Evolutionary conservation across 2,329 filamentous ascomycete genomes (phyloP), one percentile per base, ranked within the genome.

Genomic region (Thermothelomyces thermophilus): DNA sequence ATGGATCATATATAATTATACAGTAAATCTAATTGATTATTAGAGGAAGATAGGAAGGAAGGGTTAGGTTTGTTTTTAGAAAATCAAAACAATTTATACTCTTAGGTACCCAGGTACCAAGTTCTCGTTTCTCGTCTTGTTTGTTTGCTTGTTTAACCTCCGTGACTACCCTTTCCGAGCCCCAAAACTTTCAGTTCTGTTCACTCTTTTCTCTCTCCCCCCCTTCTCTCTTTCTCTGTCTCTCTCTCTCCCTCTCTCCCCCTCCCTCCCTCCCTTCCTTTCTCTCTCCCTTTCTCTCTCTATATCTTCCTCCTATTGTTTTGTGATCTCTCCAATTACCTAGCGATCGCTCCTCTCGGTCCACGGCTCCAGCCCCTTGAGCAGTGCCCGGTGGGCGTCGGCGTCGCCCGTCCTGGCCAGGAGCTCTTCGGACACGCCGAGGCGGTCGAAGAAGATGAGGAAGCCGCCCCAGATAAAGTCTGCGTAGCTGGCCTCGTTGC

Each of bases 401-500:
- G 54, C 50, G 31, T 73, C 69, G 0, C 72, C 70, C 1, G 63
- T 66, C 22, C 60, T 59, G 46, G 64, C 63, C 50, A 74, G 59
- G 16, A 70, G 9, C 40, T 64, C 62, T 16, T 66, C 62, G 7
- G 64, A 68, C 2, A 63, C 48, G 2, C 66, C 66, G 4, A 65
- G 60, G 5, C 67, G 68, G 4, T 64, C 49, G 19, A 60, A 56
- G 58, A 70, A 70, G n/a, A 70, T 57, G 49, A 71, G 55, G 36
- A 64, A 61, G 10, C 58, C 59, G 1, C 36, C 59, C 62, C 59
- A 63, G 37, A 80, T 68, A 48, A 86, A 77, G 60, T 83, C 81
- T 3, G 74, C 74, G 62, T 77, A 84, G 33, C 70, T 71, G 3
- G 73, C 67, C 52, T 70, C 72, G 41, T 74, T 65, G 0, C 84